Percentiles rank a stretch among this genome's conserved stretches.
Evolutionary conservation across 352 stramenopile species (phyloP).

Genomic region (Phytophthora podocarpi): DNA sequence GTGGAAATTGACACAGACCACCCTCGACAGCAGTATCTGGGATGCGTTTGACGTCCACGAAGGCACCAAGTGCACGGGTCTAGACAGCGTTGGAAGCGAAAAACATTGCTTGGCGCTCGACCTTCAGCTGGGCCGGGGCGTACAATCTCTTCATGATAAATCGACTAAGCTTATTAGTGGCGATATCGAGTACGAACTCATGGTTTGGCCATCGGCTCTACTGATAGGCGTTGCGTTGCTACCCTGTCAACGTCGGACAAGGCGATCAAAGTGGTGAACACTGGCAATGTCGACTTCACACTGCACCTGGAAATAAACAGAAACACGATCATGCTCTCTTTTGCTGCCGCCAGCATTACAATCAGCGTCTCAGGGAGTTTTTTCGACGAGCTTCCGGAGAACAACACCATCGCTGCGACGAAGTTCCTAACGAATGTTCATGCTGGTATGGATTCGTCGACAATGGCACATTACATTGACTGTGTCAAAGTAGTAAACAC

Average conservation of each 20-base stretch:
- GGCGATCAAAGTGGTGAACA: slow-evolving; percentile 23
- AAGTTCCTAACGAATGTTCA: slow-evolving; percentile 39
- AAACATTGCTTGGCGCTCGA: slow-evolving; percentile 45
- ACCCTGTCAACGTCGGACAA: slow-evolving; percentile 29
- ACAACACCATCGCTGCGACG: slow-evolving; percentile 25
- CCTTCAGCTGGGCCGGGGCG: slow-evolving; percentile 40
- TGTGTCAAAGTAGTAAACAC: slow-evolving; percentile 25
- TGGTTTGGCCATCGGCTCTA: slow-evolving; percentile 39
- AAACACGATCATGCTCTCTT: slow-evolving; percentile 39
- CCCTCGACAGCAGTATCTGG: slow-evolving; percentile 50
- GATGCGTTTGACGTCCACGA: slow-evolving; percentile 21
- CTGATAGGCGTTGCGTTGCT: slow-evolving; percentile 32
- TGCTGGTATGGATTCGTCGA: slow-evolving; percentile 37
- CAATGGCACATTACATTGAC: slow-evolving; percentile 35
- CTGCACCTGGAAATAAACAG: slow-evolving; percentile 39
- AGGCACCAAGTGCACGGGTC: slow-evolving; percentile 40
- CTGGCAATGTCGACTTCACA: slow-evolving; percentile 23
- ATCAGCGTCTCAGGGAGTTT: slow-evolving; percentile 34
- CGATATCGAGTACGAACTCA: slow-evolving; percentile 38
- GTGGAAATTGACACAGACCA: slow-evolving; percentile 34
- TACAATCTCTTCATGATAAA: slow-evolving; percentile 52
- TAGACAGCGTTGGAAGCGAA: slow-evolving; percentile 33
- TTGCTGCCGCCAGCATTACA: slow-evolving; percentile 23
- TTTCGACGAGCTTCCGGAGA: slow-evolving; percentile 21
- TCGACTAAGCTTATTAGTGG: too few species aligned